Evolutionary conservation across 2,329 filamentous ascomycete species (phyloP), one percentile per base, ranked within the genome.

Genomic region (Arthrobotrys sphaeroides): DNA sequence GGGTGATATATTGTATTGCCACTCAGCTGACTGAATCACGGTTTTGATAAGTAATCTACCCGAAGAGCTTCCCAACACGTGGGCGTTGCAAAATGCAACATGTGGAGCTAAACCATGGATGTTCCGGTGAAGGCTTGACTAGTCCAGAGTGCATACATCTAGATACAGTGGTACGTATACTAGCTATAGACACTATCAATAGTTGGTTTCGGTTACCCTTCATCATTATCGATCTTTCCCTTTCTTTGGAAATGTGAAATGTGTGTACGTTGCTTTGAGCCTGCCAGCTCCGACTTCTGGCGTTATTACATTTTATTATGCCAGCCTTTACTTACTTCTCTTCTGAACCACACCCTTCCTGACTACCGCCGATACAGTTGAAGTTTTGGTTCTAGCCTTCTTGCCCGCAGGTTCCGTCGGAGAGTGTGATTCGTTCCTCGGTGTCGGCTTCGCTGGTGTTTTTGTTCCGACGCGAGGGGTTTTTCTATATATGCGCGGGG

Each of bases 401-500:
- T n/a, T 53, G n/a, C 6, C 6, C 20, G 5, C 9, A n/a, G 51
- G 5, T n/a, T 24, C 38, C 1, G 28, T 12, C 1, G 31, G 18
- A 16, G 31, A n/a, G 24, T n/a, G 51, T 65, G 2, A 5, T 40
- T 16, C 12, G 12, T 59, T 59, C 22, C 31, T 42, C 40, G 13
- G 2, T 26, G 42, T 2, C 7, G 40, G 6, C 40, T 64, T 49
- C 33, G 18, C 22, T 7, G 31, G 5, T 2, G 28, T 18, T 20
- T 18, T 5, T 4, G 18, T n/a, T 24, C 31, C 5, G 0, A 26
- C 45, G 24, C 36, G 24, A 9, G 70, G 70, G 12, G 70, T 74
- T 18, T 74, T 74, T 42, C 70, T 68, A 12, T 74, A 74, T 13
- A 20, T 51, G 16, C 18, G 40, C 3, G 28, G 5, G 6, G 3